Percentiles rank a stretch among this genome's conserved stretches.
Evolutionary conservation across 805 yeast species (phyloP).

Genomic region (Yamadazyma nakazawae): DNA sequence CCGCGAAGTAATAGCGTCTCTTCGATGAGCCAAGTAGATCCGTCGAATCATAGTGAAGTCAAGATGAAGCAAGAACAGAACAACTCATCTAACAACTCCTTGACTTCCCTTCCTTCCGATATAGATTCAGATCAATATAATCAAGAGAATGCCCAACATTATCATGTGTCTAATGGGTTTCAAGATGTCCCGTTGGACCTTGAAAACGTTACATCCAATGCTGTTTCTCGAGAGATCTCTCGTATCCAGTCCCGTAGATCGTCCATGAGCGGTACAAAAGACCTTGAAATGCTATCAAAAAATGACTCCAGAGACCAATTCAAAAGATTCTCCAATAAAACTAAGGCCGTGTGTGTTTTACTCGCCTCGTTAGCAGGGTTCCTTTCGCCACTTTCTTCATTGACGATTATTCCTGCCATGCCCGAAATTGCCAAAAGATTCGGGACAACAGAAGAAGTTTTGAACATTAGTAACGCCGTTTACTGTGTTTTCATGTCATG

Average conservation of each 20-base stretch:
- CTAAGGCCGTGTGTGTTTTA: slow-evolving; percentile 15
- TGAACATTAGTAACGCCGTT: slow-evolving; percentile 49
- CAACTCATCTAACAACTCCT: background rate
- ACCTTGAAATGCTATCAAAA: slow-evolving; percentile 1
- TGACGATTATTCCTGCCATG: slow-evolving; percentile 52
- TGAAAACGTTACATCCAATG: slow-evolving; percentile 18
- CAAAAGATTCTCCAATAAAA: slow-evolving; percentile 13
- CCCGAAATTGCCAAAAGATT: slow-evolving; percentile 45
- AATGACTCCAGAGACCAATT: slow-evolving; percentile 3
- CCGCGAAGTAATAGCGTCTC: background rate
- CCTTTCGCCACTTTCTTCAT: slow-evolving; percentile 42
- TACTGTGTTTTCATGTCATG: slow-evolving; percentile 51
- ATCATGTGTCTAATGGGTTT: background rate
- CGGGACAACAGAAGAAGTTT: slow-evolving; percentile 44
- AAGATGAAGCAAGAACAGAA: background rate
- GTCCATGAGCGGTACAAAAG: background rate
- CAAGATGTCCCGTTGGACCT: slow-evolving; percentile 19
- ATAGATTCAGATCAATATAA: background rate
- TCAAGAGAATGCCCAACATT: background rate
- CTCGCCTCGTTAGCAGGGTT: slow-evolving; percentile 30
- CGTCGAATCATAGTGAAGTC: background rate
- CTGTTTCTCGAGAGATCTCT: slow-evolving; percentile 18
- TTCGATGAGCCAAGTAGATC: background rate
- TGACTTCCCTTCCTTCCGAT: slow-evolving; percentile 6
- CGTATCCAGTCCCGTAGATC: slow-evolving; percentile 20